Percentiles rank a stretch among this genome's conserved stretches.
These are phyloP conservation scores for Saccharomycopsis sp. DNA, from an alignment of 805 yeast genomes.

Conservation along the genomic window DNA sequence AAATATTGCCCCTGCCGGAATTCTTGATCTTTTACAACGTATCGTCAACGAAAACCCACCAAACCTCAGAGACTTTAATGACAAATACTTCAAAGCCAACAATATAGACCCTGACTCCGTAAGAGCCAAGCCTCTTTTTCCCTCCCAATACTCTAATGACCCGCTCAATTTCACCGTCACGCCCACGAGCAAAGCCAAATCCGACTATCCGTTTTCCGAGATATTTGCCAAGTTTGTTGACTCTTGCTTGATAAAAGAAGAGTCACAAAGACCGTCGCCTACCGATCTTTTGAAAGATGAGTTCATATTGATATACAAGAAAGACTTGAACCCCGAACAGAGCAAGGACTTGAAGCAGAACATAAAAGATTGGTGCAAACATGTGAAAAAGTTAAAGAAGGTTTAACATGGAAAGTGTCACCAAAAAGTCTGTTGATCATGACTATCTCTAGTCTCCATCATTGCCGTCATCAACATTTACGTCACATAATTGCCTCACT, in stretches of 20 bases:
- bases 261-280: slow-evolving; percentile 61
- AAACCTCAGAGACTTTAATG: slow-evolving; percentile 39
- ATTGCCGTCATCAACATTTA: neutral
- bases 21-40: slow-evolving; percentile 81
- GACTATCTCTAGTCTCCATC: neutral
- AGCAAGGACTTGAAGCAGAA: slow-evolving; percentile 26
- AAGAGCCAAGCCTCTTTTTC: slow-evolving; percentile 9
- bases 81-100: slow-evolving; percentile 24
- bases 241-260: slow-evolving; percentile 67
- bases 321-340: slow-evolving; percentile 25
- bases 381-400: slow-evolving; percentile 25
- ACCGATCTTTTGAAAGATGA: slow-evolving; percentile 47
- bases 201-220: slow-evolving; percentile 32
- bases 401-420: too few relatives aligned
- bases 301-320: slow-evolving; percentile 30
- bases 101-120: slow-evolving; percentile 27
- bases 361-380: slow-evolving; percentile 38
- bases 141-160: slow-evolving; percentile 11
- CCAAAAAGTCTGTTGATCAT: too few relatives aligned
- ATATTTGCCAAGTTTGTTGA: slow-evolving; percentile 63
- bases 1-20: slow-evolving; percentile 62
- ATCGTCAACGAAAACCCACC: slow-evolving; percentile 95
- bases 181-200: slow-evolving; percentile 1
- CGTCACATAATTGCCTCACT: neutral
- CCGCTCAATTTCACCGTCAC: neutral